phyloP scores from a whole-genome alignment of 2,329 filamentous ascomycete species.

The Verticillium klebahnii region DNA sequence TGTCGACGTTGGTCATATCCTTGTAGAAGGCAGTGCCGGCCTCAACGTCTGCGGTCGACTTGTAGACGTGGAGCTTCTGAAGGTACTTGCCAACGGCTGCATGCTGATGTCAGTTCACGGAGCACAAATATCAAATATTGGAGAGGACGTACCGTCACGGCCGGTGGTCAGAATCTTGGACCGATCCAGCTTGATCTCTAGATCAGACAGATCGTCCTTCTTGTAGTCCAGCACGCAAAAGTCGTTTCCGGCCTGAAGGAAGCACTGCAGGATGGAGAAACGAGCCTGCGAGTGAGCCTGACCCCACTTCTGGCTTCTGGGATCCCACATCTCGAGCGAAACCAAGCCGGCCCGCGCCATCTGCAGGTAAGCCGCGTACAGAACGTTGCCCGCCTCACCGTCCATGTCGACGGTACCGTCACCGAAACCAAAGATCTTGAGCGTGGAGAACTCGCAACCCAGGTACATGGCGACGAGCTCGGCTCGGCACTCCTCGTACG shows the following conservation, averaged over 20 bases:
- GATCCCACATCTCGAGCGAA: conserved; percentile 92
- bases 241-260: conserved; percentile 78
- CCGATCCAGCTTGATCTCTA: conserved; percentile 79
- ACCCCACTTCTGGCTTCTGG: conserved; percentile 85
- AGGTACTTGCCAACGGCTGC: conserved; percentile 77
- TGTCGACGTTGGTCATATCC: conserved; percentile 75
- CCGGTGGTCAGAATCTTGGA: conserved; percentile 82
- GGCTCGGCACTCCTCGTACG: conserved; percentile 91
- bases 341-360: conserved; percentile 93
- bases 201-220: conserved; percentile 69
- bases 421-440: conserved; percentile 89
- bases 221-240: conserved; percentile 79
- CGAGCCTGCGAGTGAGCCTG: conserved; percentile 89
- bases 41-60: conserved; percentile 80
- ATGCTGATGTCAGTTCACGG: background rate
- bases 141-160: conserved; percentile 50
- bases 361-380: conserved; percentile 82
- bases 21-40: conserved; percentile 76
- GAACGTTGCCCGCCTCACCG: conserved; percentile 75
- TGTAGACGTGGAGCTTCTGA: conserved; percentile 89
- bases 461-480: conserved; percentile 92
- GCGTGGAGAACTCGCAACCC: conserved; percentile 80
- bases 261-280: conserved; percentile 80
- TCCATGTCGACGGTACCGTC: conserved; percentile 70
- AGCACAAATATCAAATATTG: background rate